These are phyloP conservation scores for Hypsizygus ulmarius DNA, from an alignment of 1,284 basidiomycete genomes.

Conservation along the genomic window DNA sequence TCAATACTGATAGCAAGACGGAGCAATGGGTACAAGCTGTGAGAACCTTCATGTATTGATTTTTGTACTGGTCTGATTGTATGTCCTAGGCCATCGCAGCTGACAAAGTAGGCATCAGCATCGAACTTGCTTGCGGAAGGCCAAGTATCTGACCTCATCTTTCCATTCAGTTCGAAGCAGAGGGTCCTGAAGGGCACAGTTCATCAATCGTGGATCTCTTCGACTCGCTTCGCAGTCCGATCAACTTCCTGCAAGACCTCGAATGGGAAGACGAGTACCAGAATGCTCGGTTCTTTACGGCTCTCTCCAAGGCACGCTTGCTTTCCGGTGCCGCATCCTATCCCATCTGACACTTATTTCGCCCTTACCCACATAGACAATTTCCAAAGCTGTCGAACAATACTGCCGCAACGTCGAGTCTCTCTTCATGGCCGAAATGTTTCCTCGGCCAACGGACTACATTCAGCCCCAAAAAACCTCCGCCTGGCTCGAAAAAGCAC, in stretches of 20 bases:
- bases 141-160: conserved; percentile 15
- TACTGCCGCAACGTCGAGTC: conserved; percentile 89
- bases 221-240: conserved; percentile 89
- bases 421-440: conserved; percentile 93
- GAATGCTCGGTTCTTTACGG: conserved; percentile 87
- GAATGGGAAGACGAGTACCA: conserved; percentile 92
- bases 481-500: conserved; percentile 94
- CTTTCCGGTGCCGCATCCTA: neutral
- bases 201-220: conserved; percentile 97
- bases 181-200: conserved; percentile 82
- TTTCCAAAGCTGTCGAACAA: conserved; percentile 89
- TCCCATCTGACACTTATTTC: neutral
- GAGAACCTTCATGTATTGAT: conserved; percentile 29
- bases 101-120: conserved; percentile 71
- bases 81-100: conserved; percentile 71
- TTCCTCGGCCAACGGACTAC: conserved; percentile 75
- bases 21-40: conserved; percentile 92
- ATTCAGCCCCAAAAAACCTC: conserved; percentile 81
- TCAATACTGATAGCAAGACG: conserved; percentile 89
- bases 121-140: neutral
- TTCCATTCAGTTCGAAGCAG: conserved; percentile 77
- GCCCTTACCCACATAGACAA: conserved; percentile 56
- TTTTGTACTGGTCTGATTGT: neutral
- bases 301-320: conserved; percentile 71
- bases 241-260: conserved; percentile 84